These are phyloP conservation scores for Eimeria zaria DNA, from an alignment of 169 alveolate species.

Conservation along the genomic window DNA sequence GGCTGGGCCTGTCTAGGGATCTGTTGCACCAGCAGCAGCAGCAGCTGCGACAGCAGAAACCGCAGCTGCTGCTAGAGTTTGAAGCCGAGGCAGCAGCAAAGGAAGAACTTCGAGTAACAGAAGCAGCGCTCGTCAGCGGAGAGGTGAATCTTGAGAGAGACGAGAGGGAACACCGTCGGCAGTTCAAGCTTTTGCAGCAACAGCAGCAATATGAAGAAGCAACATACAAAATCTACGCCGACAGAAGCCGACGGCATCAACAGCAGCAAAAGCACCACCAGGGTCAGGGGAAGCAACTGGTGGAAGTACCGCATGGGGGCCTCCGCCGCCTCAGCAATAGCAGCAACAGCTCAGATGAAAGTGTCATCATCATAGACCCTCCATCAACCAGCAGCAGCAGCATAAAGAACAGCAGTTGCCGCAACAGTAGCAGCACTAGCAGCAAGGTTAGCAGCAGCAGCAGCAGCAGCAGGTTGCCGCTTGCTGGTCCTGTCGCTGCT, in stretches of 20 bases:
- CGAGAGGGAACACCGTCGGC: conserved; percentile 74
- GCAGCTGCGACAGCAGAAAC: conserved; percentile 54
- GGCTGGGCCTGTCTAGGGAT: conserved; percentile 15
- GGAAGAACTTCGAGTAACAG: neutral
- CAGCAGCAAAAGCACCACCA: conserved; percentile 38
- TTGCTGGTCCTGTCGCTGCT: conserved; percentile 27
- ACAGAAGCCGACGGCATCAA: conserved; percentile 17
- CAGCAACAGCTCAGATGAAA: conserved; percentile 22
- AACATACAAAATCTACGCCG: neutral
- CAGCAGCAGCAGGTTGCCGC: conserved; percentile 30
- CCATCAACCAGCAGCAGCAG: conserved; percentile 7
- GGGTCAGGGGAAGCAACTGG: neutral
- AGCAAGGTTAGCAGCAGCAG: neutral
- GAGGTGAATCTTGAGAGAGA: conserved; percentile 42
- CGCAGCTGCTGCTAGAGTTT: conserved; percentile 41
- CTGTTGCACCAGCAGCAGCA: conserved; percentile 20
- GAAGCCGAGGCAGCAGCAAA: conserved; percentile 47
- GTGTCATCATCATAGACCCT: conserved; percentile 16
- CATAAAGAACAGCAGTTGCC: neutral
- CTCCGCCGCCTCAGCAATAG: conserved; percentile 13
- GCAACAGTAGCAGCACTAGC: neutral
- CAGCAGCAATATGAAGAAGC: conserved; percentile 33
- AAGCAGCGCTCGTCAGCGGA: conserved; percentile 41
- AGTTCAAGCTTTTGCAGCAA: conserved; percentile 42
- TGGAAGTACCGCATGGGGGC: neutral